Conservation (phyloP, 495 filamentous ascomycete genomes). For the Recurvomyces mirabilis region DNA sequence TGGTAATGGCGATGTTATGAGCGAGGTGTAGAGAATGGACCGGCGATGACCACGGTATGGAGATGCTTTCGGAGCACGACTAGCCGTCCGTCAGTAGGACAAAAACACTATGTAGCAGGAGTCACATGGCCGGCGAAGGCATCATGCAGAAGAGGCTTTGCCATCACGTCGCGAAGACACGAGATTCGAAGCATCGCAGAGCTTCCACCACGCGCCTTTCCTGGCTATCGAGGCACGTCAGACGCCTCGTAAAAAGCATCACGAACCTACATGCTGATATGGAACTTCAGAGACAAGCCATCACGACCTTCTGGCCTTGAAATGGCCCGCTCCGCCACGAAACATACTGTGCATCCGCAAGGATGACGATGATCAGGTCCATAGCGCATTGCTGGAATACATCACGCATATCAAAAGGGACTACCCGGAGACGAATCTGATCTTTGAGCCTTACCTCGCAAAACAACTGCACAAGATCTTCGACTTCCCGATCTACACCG, state of each 20-base stretch:
- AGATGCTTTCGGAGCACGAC: conserved; percentile 5
- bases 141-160: conserved; percentile 33
- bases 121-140: too few species aligned
- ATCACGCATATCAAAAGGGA: conserved; percentile 67
- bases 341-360: conserved; percentile 90
- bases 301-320: conserved; percentile 62
- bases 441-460: conserved; percentile 72
- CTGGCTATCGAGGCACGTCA: conserved; percentile 43
- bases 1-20: too few species aligned
- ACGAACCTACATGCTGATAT: conserved; percentile 19
- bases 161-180: conserved; percentile 29
- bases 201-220: conserved; percentile 44
- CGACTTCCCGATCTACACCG: conserved; percentile 61
- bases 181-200: conserved; percentile 40
- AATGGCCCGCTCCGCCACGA: conserved; percentile 80
- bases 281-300: conserved; percentile 39
- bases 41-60: conserved; percentile 16
- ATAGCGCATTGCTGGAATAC: conserved; percentile 62
- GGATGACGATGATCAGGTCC: conserved; percentile 58
- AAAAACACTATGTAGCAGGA: too few species aligned
- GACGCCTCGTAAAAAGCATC: not conserved
- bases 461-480: conserved; percentile 60
- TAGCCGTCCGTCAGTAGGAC: too few species aligned
- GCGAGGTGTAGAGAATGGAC: conserved; percentile 4
- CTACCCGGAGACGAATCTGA: conserved; percentile 69